These are phyloP conservation scores for Saksenaea oblongispora DNA, from an alignment of 371 early-diverging fungal genomes.

Conservation along the genomic window DNA sequence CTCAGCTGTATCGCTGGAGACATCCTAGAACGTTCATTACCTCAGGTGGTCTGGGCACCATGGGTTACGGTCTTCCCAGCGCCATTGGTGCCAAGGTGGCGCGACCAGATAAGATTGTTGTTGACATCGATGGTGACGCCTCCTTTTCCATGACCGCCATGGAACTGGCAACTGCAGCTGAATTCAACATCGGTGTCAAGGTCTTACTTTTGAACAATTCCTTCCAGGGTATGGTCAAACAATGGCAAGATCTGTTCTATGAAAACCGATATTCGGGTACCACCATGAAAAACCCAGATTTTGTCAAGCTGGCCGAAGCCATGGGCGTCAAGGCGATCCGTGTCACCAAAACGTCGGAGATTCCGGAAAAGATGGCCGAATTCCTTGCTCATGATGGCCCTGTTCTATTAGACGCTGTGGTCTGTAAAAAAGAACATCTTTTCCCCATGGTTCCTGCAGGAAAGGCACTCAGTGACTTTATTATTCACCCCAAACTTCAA, in stretches of 20 bases:
- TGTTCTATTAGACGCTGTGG: conserved; percentile 88
- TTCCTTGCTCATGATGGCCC: conserved; percentile 88
- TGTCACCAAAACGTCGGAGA: conserved; percentile 78
- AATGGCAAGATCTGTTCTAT: conserved; percentile 98
- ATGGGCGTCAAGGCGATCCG: conserved; percentile 91
- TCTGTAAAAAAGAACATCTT: conserved; percentile 90
- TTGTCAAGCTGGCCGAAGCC: conserved; percentile 94
- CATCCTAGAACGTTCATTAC: conserved; percentile 88
- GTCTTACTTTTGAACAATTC: conserved; percentile 94
- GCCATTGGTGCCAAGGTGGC: conserved; percentile 97
- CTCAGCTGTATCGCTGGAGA: conserved; percentile 86
- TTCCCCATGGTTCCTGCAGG: conserved; percentile 98
- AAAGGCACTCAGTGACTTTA: conserved; percentile 86
- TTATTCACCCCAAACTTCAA: conserved; percentile 57
- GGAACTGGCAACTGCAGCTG: conserved; percentile 95
- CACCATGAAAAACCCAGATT: conserved; percentile 96
- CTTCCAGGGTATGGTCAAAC: conserved; percentile 99
- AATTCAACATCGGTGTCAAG: conserved; percentile 96
- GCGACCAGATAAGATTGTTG: conserved; percentile 88
- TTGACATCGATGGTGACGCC: conserved; percentile 97
- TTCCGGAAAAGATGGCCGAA: conserved; percentile 86
- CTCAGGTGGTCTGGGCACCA: conserved; percentile 97
- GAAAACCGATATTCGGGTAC: conserved; percentile 94
- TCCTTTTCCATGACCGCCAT: conserved; percentile 97
- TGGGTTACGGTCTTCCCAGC: conserved; percentile 96